Base-by-base conservation (phyloP, 2,329 filamentous ascomycete species). In the Bipolaris victoriae region DNA sequence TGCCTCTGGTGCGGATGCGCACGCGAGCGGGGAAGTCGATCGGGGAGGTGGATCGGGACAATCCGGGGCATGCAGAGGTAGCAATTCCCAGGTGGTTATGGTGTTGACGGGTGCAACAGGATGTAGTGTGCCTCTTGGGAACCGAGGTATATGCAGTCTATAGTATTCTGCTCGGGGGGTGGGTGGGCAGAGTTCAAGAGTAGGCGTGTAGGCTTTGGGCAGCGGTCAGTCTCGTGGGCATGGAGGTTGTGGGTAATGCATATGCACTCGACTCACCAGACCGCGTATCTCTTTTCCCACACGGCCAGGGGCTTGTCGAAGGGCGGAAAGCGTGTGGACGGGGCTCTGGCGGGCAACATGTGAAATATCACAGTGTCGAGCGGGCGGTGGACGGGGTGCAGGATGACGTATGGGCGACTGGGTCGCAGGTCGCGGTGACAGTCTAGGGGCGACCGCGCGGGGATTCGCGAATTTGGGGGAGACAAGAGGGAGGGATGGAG, bases 251-350 rank as follows among this genome's bases (percentile, higher is more conserved):
- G 39, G 44, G 18, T 3, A 37, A 15, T 51, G 18, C 13, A 18
- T 24, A 53, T 33, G 3, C 20, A 41, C 50, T 6, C 15, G 36
- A 53, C 65, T 61, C 47, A 68, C 66, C 58, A 62, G 43, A 55
- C 49, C 31, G 49, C 60, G 57, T 64, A 61, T 35, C 52, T 55
- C 47, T 53, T 45, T 61, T 64, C 63, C 62, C 66, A 68, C 53
- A 67, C 64, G 45, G 67, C 67, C 49, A 70, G 52, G 55, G 64
- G 63, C 58, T 70, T 68, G 52, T 70, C 67, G 51, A 70, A 70
- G 20, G 60, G 63, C 60, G 62, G 59, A 66, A 67, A 61, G 66
- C 61, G 58, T 67, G 59, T 59, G 52, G 65, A 65, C 55, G 61
- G 65, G 58, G 58, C 37, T 45, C 48, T 61, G 59, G 44, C 61